Conservation (phyloP, 192 early-diverging fungal genomes). For the Gryganskiella cystojenkinii region DNA sequence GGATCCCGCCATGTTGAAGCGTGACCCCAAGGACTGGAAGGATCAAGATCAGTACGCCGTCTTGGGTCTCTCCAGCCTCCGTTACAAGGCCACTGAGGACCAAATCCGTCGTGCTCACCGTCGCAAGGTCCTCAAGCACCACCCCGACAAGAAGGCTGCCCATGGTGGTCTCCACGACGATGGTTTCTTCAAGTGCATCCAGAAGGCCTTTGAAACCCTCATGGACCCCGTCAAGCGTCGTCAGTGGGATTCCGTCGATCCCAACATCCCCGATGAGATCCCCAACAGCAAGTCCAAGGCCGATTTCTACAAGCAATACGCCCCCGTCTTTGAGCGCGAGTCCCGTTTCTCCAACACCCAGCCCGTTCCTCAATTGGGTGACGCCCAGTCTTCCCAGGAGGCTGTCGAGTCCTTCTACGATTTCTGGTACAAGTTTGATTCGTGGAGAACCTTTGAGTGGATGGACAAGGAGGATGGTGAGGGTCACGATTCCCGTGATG, state of each 20-base stretch:
- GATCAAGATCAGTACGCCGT: slow-evolving; percentile 97
- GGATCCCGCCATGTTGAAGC: slow-evolving; percentile 72
- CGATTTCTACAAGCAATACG: slow-evolving; percentile 84
- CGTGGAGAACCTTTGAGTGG: slow-evolving; percentile 98
- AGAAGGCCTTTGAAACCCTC: slow-evolving; percentile 92
- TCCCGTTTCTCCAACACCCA: slow-evolving; percentile 91
- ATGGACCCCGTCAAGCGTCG: slow-evolving; percentile 89
- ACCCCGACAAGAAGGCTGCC: slow-evolving; percentile 98
- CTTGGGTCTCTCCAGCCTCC: slow-evolving; percentile 88
- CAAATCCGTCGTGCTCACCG: slow-evolving; percentile 93
- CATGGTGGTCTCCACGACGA: slow-evolving; percentile 85
- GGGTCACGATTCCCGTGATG: slow-evolving; percentile 90
- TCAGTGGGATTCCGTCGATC: slow-evolving; percentile 98
- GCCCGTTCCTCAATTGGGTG: slow-evolving; percentile 88
- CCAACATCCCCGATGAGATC: slow-evolving; percentile 76
- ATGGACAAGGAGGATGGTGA: slow-evolving; percentile 97
- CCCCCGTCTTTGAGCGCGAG: slow-evolving; percentile 89
- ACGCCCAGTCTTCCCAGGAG: slow-evolving; percentile 65
- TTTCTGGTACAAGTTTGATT: slow-evolving; percentile 92
- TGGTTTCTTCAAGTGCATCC: slow-evolving; percentile 99
- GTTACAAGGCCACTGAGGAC: slow-evolving; percentile 91
- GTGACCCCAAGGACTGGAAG: slow-evolving; percentile 97
- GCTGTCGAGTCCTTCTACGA: slow-evolving; percentile 86
- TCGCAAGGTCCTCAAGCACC: slow-evolving; percentile 96
- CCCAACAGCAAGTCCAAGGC: slow-evolving; percentile 82